A percentile compares a stretch with the other conserved stretches of the same genome.
These are phyloP conservation scores for Vitis hybrid DNA, from an alignment of 177 flowering plant species.

Conservation along the genomic window DNA sequence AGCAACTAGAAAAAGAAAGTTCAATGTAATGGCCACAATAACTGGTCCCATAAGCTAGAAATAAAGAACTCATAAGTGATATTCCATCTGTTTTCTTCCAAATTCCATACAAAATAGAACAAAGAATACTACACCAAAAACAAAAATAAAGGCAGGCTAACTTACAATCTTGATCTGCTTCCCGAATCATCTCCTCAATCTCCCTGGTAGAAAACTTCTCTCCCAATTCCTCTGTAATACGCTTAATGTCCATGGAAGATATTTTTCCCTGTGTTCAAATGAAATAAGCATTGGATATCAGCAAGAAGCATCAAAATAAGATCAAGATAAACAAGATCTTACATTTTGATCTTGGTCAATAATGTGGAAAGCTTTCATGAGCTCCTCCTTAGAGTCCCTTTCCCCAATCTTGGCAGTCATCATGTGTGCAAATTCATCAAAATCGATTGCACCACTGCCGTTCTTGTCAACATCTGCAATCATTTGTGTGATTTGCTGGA, in stretches of 20 bases:
- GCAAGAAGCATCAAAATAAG: slow-evolving; percentile 1
- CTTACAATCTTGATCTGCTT: slow-evolving; percentile 85
- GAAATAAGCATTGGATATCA: slow-evolving; percentile 8
- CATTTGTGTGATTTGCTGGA: slow-evolving; percentile 94
- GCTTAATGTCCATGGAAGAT: slow-evolving; percentile 65
- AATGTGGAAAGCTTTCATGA: slow-evolving; percentile 78
- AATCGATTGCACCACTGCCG: slow-evolving; percentile 98
- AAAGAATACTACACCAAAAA: neutral
- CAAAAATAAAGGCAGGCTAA: slow-evolving; percentile 1
- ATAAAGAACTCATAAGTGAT: too few species aligned
- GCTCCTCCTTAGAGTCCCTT: slow-evolving; percentile 94
- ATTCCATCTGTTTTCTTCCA: too few species aligned
- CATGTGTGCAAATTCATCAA: slow-evolving; percentile 92
- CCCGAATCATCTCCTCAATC: slow-evolving; percentile 77
- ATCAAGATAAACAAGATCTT: slow-evolving; percentile 6
- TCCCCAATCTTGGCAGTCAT: slow-evolving; percentile 98
- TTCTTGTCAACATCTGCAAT: slow-evolving; percentile 99
- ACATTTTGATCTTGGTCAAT: slow-evolving; percentile 93
- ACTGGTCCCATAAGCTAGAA: too few species aligned
- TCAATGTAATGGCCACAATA: too few species aligned
- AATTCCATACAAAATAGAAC: neutral
- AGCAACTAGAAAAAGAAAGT: too few species aligned
- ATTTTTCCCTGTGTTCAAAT: slow-evolving; percentile 68
- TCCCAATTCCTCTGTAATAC: slow-evolving; percentile 73
- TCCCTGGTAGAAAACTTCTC: slow-evolving; percentile 66